These are phyloP conservation scores for Dactylis glomerata DNA, from an alignment of 176 grass and related monocot genomes.

Conservation along the genomic window DNA sequence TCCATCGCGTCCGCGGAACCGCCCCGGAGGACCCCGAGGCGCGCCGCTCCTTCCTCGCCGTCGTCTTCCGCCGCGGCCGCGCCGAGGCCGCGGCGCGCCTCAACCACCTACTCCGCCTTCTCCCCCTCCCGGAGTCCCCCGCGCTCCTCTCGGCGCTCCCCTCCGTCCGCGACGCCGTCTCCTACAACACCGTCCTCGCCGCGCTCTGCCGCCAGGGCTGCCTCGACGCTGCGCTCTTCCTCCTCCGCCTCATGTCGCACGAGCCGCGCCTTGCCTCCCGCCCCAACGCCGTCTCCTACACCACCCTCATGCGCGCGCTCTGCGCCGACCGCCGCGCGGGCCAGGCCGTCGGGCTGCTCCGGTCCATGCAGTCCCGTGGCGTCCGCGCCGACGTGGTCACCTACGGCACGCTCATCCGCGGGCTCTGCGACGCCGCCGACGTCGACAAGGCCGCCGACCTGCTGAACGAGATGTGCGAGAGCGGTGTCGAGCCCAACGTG, in stretches of 20 bases:
- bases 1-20: neutral
- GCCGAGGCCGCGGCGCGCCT: conserved; percentile 23
- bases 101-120: conserved; percentile 34
- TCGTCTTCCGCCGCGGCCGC: conserved; percentile 31
- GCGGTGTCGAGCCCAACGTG: conserved; percentile 31
- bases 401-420: conserved; percentile 38
- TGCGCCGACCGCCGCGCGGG: conserved; percentile 30
- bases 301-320: conserved; percentile 41
- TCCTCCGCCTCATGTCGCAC: conserved; percentile 45
- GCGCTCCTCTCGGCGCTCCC: conserved; percentile 45
- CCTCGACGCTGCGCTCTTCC: conserved; percentile 26
- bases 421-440: conserved; percentile 40
- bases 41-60: conserved; percentile 26
- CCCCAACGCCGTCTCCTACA: conserved; percentile 39
- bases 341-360: conserved; percentile 38
- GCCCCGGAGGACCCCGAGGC: neutral
- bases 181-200: conserved; percentile 58
- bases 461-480: conserved; percentile 39
- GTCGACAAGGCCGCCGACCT: conserved; percentile 29
- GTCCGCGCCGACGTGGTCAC: conserved; percentile 43
- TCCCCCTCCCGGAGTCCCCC: neutral
- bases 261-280: conserved; percentile 2
- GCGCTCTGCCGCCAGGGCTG: conserved; percentile 38
- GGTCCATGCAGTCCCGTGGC: conserved; percentile 30
- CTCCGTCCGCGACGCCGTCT: conserved; percentile 36